phyloP scores from a whole-genome alignment of 768 basidiomycete genomes.

The Boletus rufocinnamomeus region DNA sequence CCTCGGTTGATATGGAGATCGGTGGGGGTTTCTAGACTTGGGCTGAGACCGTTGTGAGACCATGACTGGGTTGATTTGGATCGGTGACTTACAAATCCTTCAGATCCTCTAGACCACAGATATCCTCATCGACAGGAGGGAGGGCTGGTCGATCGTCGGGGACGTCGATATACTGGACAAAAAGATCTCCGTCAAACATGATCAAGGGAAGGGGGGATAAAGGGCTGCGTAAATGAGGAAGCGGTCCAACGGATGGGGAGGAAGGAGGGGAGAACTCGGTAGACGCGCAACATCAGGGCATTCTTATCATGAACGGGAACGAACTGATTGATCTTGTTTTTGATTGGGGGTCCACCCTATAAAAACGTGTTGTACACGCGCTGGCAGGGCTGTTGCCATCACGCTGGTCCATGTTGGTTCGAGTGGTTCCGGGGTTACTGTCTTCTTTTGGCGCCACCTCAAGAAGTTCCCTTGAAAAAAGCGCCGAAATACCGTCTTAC shows the following conservation, averaged over 20 bases:
- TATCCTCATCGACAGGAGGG: slow-evolving; percentile 27
- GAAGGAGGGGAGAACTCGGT: slow-evolving; percentile 2
- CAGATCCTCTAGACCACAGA: slow-evolving; percentile 15
- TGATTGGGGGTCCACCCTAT: slow-evolving; percentile 38
- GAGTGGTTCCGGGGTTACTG: slow-evolving; percentile 24
- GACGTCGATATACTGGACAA: slow-evolving; percentile 20
- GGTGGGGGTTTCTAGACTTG: background rate
- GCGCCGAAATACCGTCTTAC: slow-evolving; percentile 11
- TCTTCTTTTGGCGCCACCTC: slow-evolving; percentile 24
- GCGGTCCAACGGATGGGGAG: slow-evolving; percentile 6
- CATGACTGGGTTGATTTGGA: background rate
- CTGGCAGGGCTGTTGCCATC: slow-evolving; percentile 34
- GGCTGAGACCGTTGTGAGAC: slow-evolving; percentile 13
- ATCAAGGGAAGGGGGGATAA: background rate
- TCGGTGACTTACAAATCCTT: slow-evolving; percentile 26
- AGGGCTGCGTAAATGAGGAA: background rate
- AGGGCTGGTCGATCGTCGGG: slow-evolving; percentile 21
- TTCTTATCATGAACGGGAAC: slow-evolving; percentile 33
- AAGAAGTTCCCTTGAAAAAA: slow-evolving; percentile 17
- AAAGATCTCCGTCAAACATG: slow-evolving; percentile 15
- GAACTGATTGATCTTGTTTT: slow-evolving; percentile 31
- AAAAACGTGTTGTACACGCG: slow-evolving; percentile 40
- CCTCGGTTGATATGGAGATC: background rate
- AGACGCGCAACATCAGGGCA: slow-evolving; percentile 19
- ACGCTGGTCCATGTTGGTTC: slow-evolving; percentile 6